Base-by-base conservation (phyloP, 140 eudicot genomes). In the Erigeron philadelphicus region DNA sequence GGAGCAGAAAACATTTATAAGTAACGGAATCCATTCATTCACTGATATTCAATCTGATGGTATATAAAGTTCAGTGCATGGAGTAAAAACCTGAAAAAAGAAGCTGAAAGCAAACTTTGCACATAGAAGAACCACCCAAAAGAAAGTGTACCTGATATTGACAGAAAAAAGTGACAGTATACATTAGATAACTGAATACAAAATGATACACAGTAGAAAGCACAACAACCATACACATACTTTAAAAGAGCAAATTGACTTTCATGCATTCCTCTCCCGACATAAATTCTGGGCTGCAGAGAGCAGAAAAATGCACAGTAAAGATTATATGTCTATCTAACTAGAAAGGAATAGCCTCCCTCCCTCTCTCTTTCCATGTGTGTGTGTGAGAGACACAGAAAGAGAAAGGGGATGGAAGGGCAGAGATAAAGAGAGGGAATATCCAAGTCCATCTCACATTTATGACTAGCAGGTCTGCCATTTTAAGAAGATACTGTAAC, bases 221-320 rank as follows among this genome's bases (percentile, higher is more conserved):
- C 31, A 70, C 53, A 55, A 75, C 58, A 62, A 35, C 35, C 50
- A 3, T 66, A 49, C 57, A 77, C 97, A 76, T 76, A 87, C 95
- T 89, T 89, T 67, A 87, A 61, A 52, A 94, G 97, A 61, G 95
- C 74, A 79, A 85, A 89, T 77, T 94, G 99, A 75, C 99, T 94
- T 87, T 94, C 99, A 71, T 94, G 99, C 97, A 94, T 94, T 84
- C 99, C 99, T 74, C 99, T 87, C 61, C 95, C 99, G 35, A 94
- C 97, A 77, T 89, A 94, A 78, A 89, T 82, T 68, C 96, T 81
- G 40, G 95, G 96, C 99, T 94, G 94, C 86, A 80, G 73, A 74
- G 73, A 68, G 68, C 52, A 67, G 68, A 61, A 43, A 35, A 57
- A 68, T 19, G 59, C 63, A 72, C 19, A 61, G 23, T 54, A 31